Conservation (phyloP, 2,329 filamentous ascomycete genomes). For the Calonectria montana region DNA sequence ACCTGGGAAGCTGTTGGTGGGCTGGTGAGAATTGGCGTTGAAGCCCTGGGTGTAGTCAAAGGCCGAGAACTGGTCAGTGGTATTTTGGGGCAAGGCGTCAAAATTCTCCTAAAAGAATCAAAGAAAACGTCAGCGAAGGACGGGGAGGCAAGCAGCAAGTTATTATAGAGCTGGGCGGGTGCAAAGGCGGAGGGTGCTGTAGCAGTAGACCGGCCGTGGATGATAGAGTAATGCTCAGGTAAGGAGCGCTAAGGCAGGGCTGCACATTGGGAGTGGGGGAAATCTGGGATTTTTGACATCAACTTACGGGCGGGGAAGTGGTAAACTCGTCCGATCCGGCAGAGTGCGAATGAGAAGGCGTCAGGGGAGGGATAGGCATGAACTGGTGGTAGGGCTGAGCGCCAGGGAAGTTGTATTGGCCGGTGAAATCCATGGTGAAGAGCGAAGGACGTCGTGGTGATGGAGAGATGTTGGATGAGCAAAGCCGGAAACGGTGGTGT, state of each 20-base stretch:
- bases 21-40: slow-evolving; percentile 49
- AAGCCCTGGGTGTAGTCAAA: slow-evolving; percentile 58
- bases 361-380: slow-evolving; percentile 64
- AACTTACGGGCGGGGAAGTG: slow-evolving; percentile 66
- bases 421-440: slow-evolving; percentile 63
- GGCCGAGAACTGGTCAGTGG: slow-evolving; percentile 59
- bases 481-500: slow-evolving; percentile 14
- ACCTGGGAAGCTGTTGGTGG: slow-evolving; percentile 52
- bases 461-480: slow-evolving; percentile 6
- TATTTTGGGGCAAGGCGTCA: slow-evolving; percentile 54
- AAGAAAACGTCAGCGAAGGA: slow-evolving; percentile 15
- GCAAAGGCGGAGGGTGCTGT: slow-evolving; percentile 25
- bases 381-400: slow-evolving; percentile 65
- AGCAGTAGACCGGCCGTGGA: slow-evolving; percentile 25
- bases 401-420: slow-evolving; percentile 59
- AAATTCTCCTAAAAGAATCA: slow-evolving; percentile 60
- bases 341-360: slow-evolving; percentile 67
- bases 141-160: slow-evolving; percentile 23
- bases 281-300: slow-evolving; percentile 38
- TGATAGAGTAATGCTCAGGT: slow-evolving; percentile 51
- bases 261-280: slow-evolving; percentile 40
- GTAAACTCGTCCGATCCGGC: slow-evolving; percentile 66
- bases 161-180: slow-evolving; percentile 29
- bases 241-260: slow-evolving; percentile 46
- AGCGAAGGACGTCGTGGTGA: slow-evolving; percentile 25